phyloP scores from a whole-genome alignment of 371 early-diverging fungal genomes.

The Syncephalastrum racemosum region DNA sequence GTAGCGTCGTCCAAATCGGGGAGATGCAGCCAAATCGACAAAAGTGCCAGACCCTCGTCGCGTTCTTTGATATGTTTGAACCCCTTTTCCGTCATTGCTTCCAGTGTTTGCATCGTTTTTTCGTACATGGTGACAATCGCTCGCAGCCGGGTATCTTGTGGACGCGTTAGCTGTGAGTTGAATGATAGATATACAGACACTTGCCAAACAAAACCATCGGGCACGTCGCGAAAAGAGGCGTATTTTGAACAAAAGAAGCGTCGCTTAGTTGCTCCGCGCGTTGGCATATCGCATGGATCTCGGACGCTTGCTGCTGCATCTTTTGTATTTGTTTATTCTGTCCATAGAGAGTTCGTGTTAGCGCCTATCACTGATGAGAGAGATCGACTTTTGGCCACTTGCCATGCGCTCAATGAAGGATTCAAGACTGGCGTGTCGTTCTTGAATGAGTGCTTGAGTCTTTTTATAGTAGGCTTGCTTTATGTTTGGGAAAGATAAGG shows the following conservation, averaged over 20 bases:
- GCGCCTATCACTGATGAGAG: too few relatives aligned
- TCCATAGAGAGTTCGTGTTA: too few relatives aligned
- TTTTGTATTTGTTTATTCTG: constrained; percentile 38
- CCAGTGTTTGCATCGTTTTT: constrained; percentile 25
- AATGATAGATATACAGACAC: neutral
- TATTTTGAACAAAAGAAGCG: constrained; percentile 12
- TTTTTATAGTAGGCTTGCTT: constrained; percentile 32
- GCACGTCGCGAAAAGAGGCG: constrained; percentile 38
- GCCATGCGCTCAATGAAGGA: constrained; percentile 34
- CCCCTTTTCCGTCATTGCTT: constrained; percentile 22
- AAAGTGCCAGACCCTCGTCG: constrained; percentile 35
- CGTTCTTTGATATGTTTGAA: constrained; percentile 20
- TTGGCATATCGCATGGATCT: constrained; percentile 22
- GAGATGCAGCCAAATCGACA: constrained; percentile 46
- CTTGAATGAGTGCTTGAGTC: constrained; percentile 24
- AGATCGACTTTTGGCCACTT: neutral
- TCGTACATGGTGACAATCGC: constrained; percentile 33
- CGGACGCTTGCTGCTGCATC: constrained; percentile 28
- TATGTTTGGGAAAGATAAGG: constrained; percentile 29
- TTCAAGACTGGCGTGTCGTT: constrained; percentile 19
- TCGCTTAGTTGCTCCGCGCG: constrained; percentile 15
- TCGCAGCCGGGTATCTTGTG: constrained; percentile 4
- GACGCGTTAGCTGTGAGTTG: too few relatives aligned
- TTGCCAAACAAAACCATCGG: constrained; percentile 34
- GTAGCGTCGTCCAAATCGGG: constrained; percentile 25